Base-by-base conservation (phyloP, 2,329 filamentous ascomycete species). In the Fusarium decemcellulare region DNA sequence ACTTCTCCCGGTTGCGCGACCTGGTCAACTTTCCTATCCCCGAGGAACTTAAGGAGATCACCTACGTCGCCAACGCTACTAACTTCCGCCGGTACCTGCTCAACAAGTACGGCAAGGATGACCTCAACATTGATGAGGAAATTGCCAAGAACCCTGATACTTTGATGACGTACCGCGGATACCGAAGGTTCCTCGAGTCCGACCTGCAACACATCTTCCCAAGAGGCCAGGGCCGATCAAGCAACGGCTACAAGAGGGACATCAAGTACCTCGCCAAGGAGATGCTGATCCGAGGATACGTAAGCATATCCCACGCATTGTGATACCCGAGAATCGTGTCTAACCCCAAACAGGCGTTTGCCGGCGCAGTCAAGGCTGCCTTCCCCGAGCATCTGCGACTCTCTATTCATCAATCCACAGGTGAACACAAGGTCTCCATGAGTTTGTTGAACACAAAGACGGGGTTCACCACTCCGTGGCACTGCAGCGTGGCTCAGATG, bases 1-100 rank as follows among this genome's bases (percentile, higher is more conserved):
- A 73, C 3, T 87, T 87, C 54, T 81, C 83, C 1, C 78, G 85
- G 2, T 77, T 87, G 3, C 76, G 77, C 29, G 81, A 86, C 23
- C 72, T 87, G 12, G 76, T 85, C 2, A 70, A 82, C n/a, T 75
- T 83, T 18, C 73, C 75, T 1, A 63, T 81, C 2, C 79, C 81
- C 0, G 75, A 80, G 5, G 75, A 83, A 48, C 53, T 85, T 40
- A 76, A 79, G 2, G 83, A 85, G 68, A 83, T 85, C 34, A 72
- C 71, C 0, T 79, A 78, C n/a, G 74, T 77, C 2, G 76, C 76
- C 30, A 78, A 78, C 16, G 71, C 67, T 1, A 77, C 76, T 2
- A 74, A 72, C 9, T 76, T 78, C 18, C 76, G 77, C 3, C 72
- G 76, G 12, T n/a, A 59, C 6, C 70, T 78, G 2, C 67, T 78